Conservation (phyloP, 129 eudicot genomes). For the Arctium lappa region DNA sequence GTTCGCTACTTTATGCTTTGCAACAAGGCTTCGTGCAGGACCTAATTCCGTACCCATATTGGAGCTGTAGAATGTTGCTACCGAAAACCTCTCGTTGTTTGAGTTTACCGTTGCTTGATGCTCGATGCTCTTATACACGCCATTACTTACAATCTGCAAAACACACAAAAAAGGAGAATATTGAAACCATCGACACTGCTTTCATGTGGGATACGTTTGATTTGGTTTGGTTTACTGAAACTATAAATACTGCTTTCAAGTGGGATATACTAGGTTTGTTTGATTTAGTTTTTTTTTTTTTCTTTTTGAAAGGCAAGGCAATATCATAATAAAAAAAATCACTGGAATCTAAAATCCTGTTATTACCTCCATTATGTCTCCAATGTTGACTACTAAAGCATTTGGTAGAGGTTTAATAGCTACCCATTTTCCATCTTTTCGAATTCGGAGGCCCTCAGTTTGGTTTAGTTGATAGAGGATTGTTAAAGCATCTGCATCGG, state of each 20-base stretch:
- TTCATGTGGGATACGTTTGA: background rate
- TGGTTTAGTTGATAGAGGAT: conserved; percentile 56
- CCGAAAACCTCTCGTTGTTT: conserved; percentile 45
- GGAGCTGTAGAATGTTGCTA: conserved; percentile 56
- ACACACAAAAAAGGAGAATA: background rate
- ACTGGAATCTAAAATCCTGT: background rate
- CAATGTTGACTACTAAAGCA: conserved; percentile 61
- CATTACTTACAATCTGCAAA: conserved; percentile 60
- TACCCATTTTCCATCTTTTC: conserved; percentile 53
- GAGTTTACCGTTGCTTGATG: conserved; percentile 64
- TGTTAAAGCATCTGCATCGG: conserved; percentile 53
- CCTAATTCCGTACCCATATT: conserved; percentile 50
- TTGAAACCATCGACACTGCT: background rate
- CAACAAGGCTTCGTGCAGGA: conserved; percentile 59
- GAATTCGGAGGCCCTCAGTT: conserved; percentile 51
- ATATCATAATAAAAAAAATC: background rate
- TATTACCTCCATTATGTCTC: conserved; percentile 63
- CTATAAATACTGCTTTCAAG: background rate
- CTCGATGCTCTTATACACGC: conserved; percentile 59
- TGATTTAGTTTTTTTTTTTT: no score
- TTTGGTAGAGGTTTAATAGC: conserved; percentile 39
- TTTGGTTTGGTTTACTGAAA: background rate
- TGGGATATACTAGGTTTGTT: background rate
- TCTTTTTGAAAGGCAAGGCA: no score
- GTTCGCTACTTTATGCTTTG: conserved; percentile 33